Conservation (phyloP, 1,284 basidiomycete species). For the Heterobasidion occidentale region DNA sequence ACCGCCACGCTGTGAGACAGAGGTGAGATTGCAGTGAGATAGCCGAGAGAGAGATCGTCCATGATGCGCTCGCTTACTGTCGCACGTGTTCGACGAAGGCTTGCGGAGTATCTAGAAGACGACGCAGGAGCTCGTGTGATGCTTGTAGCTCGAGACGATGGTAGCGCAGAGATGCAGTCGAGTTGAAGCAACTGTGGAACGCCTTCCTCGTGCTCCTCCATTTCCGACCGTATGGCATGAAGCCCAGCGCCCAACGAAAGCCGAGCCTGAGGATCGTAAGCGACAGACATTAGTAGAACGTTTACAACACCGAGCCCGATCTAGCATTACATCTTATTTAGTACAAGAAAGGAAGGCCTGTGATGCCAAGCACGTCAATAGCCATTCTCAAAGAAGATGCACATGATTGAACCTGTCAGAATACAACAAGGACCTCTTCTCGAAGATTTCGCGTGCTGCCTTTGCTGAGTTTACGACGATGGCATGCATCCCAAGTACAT, state of each 20-base stretch:
- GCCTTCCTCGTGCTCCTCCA: constrained; percentile 5
- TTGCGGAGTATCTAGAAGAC: constrained; percentile 16
- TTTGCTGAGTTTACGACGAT: constrained; percentile 10
- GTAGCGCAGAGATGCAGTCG: constrained; percentile 14
- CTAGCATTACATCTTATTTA: constrained; percentile 2
- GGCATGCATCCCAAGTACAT: constrained; percentile 6
- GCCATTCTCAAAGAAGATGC: neutral
- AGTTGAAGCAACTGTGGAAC: constrained; percentile 6
- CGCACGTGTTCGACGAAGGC: constrained; percentile 6
- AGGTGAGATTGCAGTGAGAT: constrained; percentile 4
- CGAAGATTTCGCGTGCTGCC: constrained; percentile 12
- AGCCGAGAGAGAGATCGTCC: neutral
- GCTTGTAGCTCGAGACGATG: constrained; percentile 15
- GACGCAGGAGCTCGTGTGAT: constrained; percentile 11
- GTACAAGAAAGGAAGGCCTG: constrained; percentile 5
- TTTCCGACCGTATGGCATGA: constrained; percentile 6
- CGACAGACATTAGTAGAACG: neutral
- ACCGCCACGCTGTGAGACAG: constrained; percentile 17
- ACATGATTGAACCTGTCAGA: constrained; percentile 8
- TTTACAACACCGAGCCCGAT: neutral
- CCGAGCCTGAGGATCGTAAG: constrained; percentile 1
- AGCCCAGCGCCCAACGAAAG: constrained; percentile 15
- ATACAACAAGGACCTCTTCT: constrained; percentile 7
- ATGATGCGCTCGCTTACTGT: neutral
- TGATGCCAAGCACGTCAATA: neutral